Evolutionary conservation across 1,139 yeast genomes (phyloP).

Genomic region (Wickerhamomyces sp.): DNA sequence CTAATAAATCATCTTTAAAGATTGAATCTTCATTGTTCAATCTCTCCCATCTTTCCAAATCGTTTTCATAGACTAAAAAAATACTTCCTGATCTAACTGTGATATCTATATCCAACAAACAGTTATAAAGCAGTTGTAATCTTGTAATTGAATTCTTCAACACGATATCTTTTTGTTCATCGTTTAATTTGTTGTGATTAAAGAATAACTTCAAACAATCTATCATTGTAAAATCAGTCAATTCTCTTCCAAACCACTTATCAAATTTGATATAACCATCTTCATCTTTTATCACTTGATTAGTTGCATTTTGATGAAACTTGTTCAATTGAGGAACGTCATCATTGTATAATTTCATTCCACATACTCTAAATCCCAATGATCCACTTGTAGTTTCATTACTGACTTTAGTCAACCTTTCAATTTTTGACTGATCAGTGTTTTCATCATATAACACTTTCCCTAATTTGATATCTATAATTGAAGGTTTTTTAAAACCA

Average conservation of each 20-base stretch:
- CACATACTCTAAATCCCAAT: slow-evolving; percentile 73
- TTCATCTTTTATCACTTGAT: slow-evolving; percentile 24
- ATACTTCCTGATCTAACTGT: slow-evolving; percentile 73
- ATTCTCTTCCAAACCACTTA: slow-evolving; percentile 65
- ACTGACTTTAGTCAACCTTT: slow-evolving; percentile 60
- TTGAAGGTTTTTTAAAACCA: slow-evolving; percentile 62
- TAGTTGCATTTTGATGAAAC: slow-evolving; percentile 7
- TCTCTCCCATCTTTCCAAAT: slow-evolving; percentile 42
- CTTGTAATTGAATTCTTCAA: slow-evolving; percentile 46
- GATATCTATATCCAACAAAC: slow-evolving; percentile 56
- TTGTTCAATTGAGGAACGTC: slow-evolving; percentile 9
- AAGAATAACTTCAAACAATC: slow-evolving; percentile 53
- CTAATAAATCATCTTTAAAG: slow-evolving; percentile 31
- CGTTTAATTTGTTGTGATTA: slow-evolving; percentile 29
- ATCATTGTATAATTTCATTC: slow-evolving; percentile 60
- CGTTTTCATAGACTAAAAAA: slow-evolving; percentile 71
- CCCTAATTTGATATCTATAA: slow-evolving; percentile 84
- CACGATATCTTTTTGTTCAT: slow-evolving; percentile 28
- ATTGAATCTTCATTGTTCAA: slow-evolving; percentile 35
- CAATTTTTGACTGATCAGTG: slow-evolving; percentile 53
- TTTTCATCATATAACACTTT: slow-evolving; percentile 57
- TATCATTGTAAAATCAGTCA: slow-evolving; percentile 39
- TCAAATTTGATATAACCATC: slow-evolving; percentile 46
- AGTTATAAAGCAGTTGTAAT: slow-evolving; percentile 58
- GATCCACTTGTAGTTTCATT: slow-evolving; percentile 74